Percentiles rank a stretch among this genome's conserved stretches.
phyloP scores from a whole-genome alignment of 495 filamentous ascomycete species.

The Staphylotrichum tortipilum region DNA sequence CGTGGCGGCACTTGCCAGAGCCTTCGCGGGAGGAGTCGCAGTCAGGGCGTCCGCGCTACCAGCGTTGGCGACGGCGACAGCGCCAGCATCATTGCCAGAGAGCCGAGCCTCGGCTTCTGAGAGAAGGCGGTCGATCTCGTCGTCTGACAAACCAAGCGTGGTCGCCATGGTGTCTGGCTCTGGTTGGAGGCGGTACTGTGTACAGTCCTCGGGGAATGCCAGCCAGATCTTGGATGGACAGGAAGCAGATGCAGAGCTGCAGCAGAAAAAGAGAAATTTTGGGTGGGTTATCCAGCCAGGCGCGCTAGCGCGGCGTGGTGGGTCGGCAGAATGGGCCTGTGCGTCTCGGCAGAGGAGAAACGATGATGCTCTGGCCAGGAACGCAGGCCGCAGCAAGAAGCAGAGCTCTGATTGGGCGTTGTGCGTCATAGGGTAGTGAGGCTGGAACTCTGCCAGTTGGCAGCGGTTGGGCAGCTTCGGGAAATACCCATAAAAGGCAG shows the following conservation, averaged over 20 bases:
- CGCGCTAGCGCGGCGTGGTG: not conserved
- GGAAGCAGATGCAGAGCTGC: not conserved
- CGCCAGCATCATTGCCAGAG: conserved; percentile 15
- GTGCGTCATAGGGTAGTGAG: conserved; percentile 25
- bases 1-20: conserved; percentile 5
- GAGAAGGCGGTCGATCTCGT: conserved; percentile 25
- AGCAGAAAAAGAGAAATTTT: conserved; percentile 10
- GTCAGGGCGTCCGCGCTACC: conserved; percentile 7
- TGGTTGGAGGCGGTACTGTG: not conserved
- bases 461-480: conserved; percentile 21
- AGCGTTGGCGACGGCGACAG: no score
- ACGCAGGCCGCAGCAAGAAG: no score
- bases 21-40: conserved; percentile 4
- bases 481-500: conserved; percentile 6
- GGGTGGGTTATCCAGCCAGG: conserved; percentile 7
- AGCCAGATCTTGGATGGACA: not conserved
- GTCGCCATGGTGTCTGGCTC: conserved; percentile 12
- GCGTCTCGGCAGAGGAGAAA: conserved; percentile 17
- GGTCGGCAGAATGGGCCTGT: not conserved
- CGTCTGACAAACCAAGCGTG: conserved; percentile 18
- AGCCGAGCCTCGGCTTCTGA: conserved; percentile 26
- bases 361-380: no score
- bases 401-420: not conserved
- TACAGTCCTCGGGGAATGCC: not conserved
- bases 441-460: conserved; percentile 25